phyloP scores from a whole-genome alignment of 192 early-diverging fungal species.

The Coemansia umbellata region DNA sequence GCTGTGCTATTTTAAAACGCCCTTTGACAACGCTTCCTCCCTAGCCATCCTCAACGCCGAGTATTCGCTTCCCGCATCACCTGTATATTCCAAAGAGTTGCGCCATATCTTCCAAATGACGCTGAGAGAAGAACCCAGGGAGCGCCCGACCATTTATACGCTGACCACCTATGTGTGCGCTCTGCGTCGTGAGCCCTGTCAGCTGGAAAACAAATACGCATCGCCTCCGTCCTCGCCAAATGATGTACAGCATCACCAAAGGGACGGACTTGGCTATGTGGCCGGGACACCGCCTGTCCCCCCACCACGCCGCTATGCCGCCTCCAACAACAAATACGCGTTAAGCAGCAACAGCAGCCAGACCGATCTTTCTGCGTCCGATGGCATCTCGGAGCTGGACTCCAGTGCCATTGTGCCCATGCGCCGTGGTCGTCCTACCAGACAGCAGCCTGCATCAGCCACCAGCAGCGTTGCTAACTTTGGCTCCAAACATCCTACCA shows the following conservation, averaged over 20 bases:
- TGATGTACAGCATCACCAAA: neutral
- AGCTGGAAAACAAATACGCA: conserved; percentile 43
- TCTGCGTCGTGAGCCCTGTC: conserved; percentile 46
- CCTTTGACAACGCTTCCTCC: conserved; percentile 87
- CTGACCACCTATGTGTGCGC: conserved; percentile 63
- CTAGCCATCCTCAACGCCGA: conserved; percentile 85
- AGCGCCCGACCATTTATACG: conserved; percentile 79
- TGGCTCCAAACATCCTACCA: neutral
- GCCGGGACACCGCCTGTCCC: neutral
- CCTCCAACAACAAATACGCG: conserved; percentile 18
- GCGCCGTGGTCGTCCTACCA: conserved; percentile 84
- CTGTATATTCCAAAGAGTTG: conserved; percentile 61
- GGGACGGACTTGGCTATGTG: conserved; percentile 1
- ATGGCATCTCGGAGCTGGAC: conserved; percentile 47
- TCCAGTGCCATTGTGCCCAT: conserved; percentile 66
- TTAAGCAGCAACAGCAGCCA: conserved; percentile 24
- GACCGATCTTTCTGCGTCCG: conserved; percentile 30
- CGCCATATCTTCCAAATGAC: conserved; percentile 63
- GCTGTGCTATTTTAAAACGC: conserved; percentile 91
- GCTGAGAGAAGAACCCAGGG: conserved; percentile 70
- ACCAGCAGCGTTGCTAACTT: neutral
- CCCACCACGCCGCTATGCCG: conserved; percentile 33
- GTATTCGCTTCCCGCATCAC: conserved; percentile 73
- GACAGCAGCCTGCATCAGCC: neutral
- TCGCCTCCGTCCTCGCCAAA: conserved; percentile 21